A percentile compares a stretch with the other conserved stretches of the same genome.
Evolutionary conservation across 495 filamentous ascomycete species (phyloP).

Genomic region (Daldinia loculata): DNA sequence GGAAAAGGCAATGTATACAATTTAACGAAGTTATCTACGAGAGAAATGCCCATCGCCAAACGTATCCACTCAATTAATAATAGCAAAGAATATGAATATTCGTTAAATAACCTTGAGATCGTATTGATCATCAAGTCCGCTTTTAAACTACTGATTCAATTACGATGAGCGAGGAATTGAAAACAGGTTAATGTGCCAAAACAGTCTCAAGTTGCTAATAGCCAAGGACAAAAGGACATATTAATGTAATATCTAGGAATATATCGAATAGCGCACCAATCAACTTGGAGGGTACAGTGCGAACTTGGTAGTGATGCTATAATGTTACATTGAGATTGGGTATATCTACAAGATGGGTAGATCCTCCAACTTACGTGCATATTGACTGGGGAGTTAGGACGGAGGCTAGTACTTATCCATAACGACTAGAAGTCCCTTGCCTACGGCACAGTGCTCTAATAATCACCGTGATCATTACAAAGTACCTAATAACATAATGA

Average conservation of each 20-base stretch:
- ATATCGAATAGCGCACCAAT: not conserved
- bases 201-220: not conserved
- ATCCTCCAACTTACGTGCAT: constrained; percentile 1
- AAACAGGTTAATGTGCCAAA: not conserved
- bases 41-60: not conserved
- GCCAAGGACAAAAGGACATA: not conserved
- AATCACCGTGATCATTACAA: not conserved
- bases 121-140: not conserved
- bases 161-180: not conserved
- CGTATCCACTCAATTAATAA: no score
- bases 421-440: not conserved
- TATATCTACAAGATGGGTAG: not conserved
- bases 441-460: not conserved
- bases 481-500: not conserved
- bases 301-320: not conserved
- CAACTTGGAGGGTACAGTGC: not conserved
- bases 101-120: not conserved
- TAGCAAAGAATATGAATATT: no score
- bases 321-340: constrained; percentile 2
- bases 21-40: not conserved
- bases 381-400: not conserved
- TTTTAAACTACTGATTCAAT: not conserved
- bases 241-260: not conserved
- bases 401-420: not conserved
- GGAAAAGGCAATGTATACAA: not conserved